Conservation (phyloP, 179 eudicot genomes). For the Gypsophila paniculata region DNA sequence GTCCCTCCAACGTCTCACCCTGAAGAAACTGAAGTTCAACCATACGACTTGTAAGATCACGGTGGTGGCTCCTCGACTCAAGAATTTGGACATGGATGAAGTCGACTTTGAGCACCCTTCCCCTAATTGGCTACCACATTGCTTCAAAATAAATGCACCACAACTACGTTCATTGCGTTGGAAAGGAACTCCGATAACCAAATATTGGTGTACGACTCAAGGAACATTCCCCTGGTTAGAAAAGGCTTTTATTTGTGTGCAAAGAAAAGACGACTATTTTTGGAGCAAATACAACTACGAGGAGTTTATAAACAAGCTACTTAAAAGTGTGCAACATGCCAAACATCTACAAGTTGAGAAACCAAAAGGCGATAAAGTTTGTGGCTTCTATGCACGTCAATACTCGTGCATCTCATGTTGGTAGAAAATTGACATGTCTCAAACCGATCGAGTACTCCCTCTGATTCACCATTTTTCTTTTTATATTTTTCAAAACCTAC, state of each 20-base stretch:
- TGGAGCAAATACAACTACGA: no score
- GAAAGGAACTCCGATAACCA: neutral
- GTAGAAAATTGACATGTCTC: neutral
- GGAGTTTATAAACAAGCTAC: neutral
- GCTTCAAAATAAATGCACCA: conserved; percentile 4
- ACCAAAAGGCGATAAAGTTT: neutral
- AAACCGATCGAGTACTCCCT: no score
- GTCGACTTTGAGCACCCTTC: neutral
- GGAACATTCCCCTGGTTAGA: neutral
- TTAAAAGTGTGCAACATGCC: conserved; percentile 14
- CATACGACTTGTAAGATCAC: neutral
- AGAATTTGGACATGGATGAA: neutral
- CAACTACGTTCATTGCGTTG: neutral
- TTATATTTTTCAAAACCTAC: no score
- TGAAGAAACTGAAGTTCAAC: neutral
- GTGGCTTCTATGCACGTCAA: conserved; percentile 5
- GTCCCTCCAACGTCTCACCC: neutral
- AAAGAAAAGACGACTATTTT: neutral
- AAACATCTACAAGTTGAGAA: neutral
- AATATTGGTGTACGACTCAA: neutral
- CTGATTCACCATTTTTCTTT: no score
- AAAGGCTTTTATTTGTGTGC: conserved; percentile 3
- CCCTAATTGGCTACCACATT: neutral
- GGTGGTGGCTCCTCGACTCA: neutral
- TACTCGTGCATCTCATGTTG: neutral